Evolutionary conservation across 2,329 filamentous ascomycete genomes (phyloP), one percentile per base, ranked within the genome.

Genomic region (Byssothecium circinans): DNA sequence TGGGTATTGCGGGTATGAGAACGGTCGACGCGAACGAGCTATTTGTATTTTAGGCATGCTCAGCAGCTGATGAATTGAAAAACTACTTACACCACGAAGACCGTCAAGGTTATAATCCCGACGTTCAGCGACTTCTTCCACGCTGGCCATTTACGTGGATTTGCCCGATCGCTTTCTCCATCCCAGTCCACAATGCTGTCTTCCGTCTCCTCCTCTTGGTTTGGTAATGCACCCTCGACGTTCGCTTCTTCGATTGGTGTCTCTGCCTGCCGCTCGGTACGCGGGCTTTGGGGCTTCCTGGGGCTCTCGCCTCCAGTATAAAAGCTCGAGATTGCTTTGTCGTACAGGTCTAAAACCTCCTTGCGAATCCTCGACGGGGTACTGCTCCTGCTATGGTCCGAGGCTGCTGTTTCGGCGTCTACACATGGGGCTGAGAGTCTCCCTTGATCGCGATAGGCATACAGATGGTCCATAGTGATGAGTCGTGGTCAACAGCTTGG

Each of bases 121-220:
- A 36, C 34, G 15, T 22, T 38, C 15, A 23, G 18, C 2, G 34
- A 15, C 22, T 47, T 47, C 20, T 42, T 47, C 18, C 7, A 29
- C 8, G 17, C 4, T 5, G 44, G 11, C 44, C 44, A 47, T 15
- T 36, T 41, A 20, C 25, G 30, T 10, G 44, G 44, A 15, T 47
- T 47, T 12, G 30, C 20, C 14, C 27, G 37, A 17, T 47, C 37
- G 17, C 41, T 33, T 11, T 23, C 36, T 3, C 36, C 19, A n/a
- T 23, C 14, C 36, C 36, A 38, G 19, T 23, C 36, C 8, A 38
- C 14, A 20, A 36, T n/a, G n/a, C 19, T 36, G 4, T 22, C 18
- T 5, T 36, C 17, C 14, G 34, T 36, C 10, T 36, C 34, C 10
- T 19, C 17, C 10, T 15, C 15, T 12, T 23, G 18, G 3, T 19